Evolutionary conservation across 2,329 filamentous ascomycete genomes (phyloP).

Genomic region (Alternaria gaisen): DNA sequence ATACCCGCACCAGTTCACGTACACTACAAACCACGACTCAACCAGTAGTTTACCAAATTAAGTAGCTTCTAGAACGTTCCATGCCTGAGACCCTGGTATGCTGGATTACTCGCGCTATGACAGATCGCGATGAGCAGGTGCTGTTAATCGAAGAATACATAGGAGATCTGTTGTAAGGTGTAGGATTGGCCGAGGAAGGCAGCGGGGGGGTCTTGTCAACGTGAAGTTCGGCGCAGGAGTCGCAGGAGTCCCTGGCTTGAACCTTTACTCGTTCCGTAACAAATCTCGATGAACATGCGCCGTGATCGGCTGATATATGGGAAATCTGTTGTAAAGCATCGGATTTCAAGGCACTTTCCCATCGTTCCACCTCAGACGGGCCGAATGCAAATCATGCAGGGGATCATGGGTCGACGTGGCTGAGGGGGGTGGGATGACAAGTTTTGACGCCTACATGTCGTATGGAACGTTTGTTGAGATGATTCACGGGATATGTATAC

Average conservation of each 20-base stretch:
- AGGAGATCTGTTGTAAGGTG: background rate
- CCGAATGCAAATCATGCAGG: conserved; percentile 3
- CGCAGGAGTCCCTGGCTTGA: background rate
- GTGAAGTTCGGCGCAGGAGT: background rate
- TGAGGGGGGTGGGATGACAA: background rate
- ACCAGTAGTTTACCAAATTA: background rate
- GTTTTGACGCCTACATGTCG: background rate
- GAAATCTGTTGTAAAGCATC: conserved; percentile 2
- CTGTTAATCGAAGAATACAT: background rate
- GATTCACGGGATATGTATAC: background rate
- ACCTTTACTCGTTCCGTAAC: background rate
- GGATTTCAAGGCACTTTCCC: conserved; percentile 12
- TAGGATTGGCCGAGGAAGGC: background rate
- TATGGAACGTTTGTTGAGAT: background rate
- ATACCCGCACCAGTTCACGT: background rate
- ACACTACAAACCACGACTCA: background rate
- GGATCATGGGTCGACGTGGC: background rate
- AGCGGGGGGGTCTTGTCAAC: background rate
- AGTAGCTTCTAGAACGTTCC: background rate
- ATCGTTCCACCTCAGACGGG: conserved; percentile 15
- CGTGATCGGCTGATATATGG: conserved; percentile 1
- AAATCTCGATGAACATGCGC: background rate
- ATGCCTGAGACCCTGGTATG: background rate
- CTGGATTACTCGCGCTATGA: too few species aligned
- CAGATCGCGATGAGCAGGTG: background rate